These are phyloP conservation scores for Triticum monococcum DNA, from an alignment of 176 grass and related monocot genomes.

Conservation along the genomic window DNA sequence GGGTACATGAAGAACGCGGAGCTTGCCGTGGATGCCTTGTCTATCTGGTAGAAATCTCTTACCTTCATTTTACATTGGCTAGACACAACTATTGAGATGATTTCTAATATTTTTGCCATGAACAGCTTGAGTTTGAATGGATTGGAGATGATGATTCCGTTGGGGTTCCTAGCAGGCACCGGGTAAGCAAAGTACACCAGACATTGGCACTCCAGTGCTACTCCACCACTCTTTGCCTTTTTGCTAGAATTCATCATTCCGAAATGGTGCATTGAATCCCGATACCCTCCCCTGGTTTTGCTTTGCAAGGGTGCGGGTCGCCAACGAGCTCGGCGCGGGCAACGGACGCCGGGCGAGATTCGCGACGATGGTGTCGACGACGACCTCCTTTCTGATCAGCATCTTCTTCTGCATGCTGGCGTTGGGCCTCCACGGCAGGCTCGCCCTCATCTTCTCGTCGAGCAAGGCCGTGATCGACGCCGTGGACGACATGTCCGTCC, in stretches of 20 bases:
- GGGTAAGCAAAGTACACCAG: conserved; percentile 40
- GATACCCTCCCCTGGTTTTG: background rate
- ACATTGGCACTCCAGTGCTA: background rate
- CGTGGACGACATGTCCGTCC: conserved; percentile 34
- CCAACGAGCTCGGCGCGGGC: conserved; percentile 40
- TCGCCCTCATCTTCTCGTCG: conserved; percentile 21
- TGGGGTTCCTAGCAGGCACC: conserved; percentile 60
- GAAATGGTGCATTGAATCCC: no score
- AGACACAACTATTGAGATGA: background rate
- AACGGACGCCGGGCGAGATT: conserved; percentile 31
- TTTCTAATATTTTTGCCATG: background rate
- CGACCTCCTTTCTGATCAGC: conserved; percentile 22
- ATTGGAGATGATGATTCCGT: conserved; percentile 73
- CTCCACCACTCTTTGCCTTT: background rate
- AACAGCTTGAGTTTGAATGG: background rate
- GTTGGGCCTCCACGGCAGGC: conserved; percentile 12
- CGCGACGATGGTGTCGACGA: conserved; percentile 25
- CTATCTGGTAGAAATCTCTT: conserved; percentile 40
- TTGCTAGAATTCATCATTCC: no score
- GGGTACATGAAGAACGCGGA: conserved; percentile 55
- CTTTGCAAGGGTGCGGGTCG: conserved; percentile 29
- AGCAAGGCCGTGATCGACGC: conserved; percentile 10
- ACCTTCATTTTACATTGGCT: no score
- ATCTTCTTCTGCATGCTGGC: conserved; percentile 16
- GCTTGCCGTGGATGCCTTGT: conserved; percentile 53